Base-by-base conservation (phyloP, 192 early-diverging fungal genomes). In the Coemansia sp. region DNA sequence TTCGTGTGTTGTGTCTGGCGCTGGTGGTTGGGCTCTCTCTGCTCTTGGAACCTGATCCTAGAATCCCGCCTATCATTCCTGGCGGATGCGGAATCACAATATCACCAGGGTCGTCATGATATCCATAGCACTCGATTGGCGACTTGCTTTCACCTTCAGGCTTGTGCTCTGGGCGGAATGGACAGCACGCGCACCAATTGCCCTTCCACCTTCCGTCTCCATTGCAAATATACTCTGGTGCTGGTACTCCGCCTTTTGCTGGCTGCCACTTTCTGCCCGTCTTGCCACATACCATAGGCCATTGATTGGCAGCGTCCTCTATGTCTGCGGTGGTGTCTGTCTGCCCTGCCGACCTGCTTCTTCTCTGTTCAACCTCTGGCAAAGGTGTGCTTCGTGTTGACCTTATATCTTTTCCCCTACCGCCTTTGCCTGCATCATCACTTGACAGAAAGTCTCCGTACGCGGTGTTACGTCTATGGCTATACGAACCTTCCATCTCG, bases 71-170 rank as follows among this genome's bases (percentile, higher is more conserved):
- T 42, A 67, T 59, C 37, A 81, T 59, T n/a, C 48, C 55, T 39
- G 78, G 78, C 61, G 78, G 78, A 62, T 81, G 78, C 13, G 78
- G 78, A 9, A 81, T 76, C 39, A 72, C 58, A 48, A 81, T 81
- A 61, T 81, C 78, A 5, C 69, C 74, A 22, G 74, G 67, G 58
- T 81, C 78, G 4, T 74, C 70, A 21, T 74, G 66, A 12, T 75
- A 72, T 8, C 72, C 78, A 47, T 81, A 81, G 70, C 78, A 75
- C 67, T 62, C 61, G 11, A 66, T 40, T 22, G 64, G 58, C 32
- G 42, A 46, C 32, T 19, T 41, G 19, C 62, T 62, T 16, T 37
- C 57, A 4, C 11, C 36, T 8, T 40, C 36, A 9, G 15, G 16
- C 32, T 67, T 54, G 18, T 59, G 43, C 43, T 65, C 66, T n/a